These are phyloP conservation scores for Vaccinium vitisidaea DNA, from an alignment of 148 eudicot genomes.

Conservation along the genomic window DNA sequence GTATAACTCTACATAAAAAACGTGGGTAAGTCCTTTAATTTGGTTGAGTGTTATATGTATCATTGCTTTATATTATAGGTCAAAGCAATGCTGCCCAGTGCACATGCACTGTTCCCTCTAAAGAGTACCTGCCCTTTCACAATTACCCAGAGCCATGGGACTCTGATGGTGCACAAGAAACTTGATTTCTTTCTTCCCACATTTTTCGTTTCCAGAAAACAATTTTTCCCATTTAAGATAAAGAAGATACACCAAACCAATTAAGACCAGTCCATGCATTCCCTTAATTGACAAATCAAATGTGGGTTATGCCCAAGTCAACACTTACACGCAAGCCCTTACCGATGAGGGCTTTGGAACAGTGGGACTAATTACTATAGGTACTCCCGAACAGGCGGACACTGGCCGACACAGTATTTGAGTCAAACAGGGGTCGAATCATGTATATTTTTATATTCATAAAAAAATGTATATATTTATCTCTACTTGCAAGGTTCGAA, in stretches of 20 bases:
- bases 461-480: no score
- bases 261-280: background rate
- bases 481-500: no score
- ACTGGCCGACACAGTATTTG: no score
- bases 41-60: no score
- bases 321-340: background rate
- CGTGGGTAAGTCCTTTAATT: no score
- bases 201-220: background rate
- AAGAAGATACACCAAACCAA: background rate
- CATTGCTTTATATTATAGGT: background rate
- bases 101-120: background rate
- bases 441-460: no score
- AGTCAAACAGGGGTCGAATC: no score
- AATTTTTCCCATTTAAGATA: background rate
- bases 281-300: background rate
- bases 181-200: background rate
- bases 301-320: background rate
- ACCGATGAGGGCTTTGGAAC: background rate
- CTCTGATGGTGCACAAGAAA: background rate
- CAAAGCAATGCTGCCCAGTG: background rate
- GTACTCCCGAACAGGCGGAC: no score
- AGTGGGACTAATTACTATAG: no score
- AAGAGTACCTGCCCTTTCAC: background rate
- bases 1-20: no score
- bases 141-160: background rate